Conservation (phyloP, 2,329 filamentous ascomycete genomes). For the Ophiosphaerella korrae region DNA sequence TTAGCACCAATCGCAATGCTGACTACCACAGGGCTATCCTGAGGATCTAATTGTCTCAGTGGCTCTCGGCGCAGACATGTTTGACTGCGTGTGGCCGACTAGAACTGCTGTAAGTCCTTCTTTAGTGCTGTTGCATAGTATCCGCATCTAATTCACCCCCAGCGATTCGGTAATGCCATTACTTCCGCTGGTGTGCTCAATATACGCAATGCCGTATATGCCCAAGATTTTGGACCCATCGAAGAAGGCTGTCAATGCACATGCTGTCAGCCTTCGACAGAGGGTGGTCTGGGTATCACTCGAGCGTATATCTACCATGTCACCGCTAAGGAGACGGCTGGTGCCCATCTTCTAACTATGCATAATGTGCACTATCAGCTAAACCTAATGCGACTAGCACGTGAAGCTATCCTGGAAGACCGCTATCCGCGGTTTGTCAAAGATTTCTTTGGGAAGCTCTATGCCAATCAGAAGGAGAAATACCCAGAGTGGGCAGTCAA, state of each 20-base stretch:
- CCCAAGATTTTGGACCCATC: constrained; percentile 80
- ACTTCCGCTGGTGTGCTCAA: constrained; percentile 83
- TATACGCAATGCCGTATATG: constrained; percentile 75
- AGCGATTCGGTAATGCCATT: constrained; percentile 91
- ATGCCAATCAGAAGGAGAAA: constrained; percentile 63
- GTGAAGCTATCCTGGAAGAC: constrained; percentile 81
- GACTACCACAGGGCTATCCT: constrained; percentile 73
- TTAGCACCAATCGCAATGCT: constrained; percentile 1
- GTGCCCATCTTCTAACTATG: constrained; percentile 83
- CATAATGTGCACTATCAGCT: constrained; percentile 96
- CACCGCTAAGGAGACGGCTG: constrained; percentile 90
- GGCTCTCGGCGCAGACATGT: constrained; percentile 97
- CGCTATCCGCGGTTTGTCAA: constrained; percentile 77
- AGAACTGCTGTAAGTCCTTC: constrained; percentile 71
- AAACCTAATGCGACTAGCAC: constrained; percentile 75
- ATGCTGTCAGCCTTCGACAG: constrained; percentile 70
- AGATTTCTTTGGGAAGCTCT: constrained; percentile 77
- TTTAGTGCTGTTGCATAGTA: background rate
- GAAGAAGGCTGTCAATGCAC: constrained; percentile 81
- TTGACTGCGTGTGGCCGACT: constrained; percentile 99
- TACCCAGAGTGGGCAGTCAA: constrained; percentile 86
- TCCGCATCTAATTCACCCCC: constrained; percentile 1
- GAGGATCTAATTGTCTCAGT: constrained; percentile 94
- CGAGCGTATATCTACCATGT: constrained; percentile 91
- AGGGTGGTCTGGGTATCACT: constrained; percentile 80